phyloP scores from a whole-genome alignment of 768 basidiomycete genomes.

The Pilatotrama ljubarskyi region DNA sequence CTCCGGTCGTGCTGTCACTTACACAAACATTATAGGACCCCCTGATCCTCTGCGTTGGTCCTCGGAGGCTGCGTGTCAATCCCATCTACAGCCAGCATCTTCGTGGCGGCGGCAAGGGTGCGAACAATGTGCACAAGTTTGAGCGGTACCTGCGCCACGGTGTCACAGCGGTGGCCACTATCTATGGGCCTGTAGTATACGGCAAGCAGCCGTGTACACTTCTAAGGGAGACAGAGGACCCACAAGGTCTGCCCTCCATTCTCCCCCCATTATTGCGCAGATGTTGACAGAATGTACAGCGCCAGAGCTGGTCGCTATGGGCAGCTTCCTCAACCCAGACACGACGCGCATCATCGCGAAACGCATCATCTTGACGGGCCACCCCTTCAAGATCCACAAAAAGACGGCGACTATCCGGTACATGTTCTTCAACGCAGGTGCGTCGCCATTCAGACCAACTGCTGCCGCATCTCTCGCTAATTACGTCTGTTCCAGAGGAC shows the following conservation, averaged over 20 bases:
- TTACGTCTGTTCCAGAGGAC: conserved; percentile 55
- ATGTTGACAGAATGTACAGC: conserved; percentile 39
- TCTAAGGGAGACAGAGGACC: conserved; percentile 66
- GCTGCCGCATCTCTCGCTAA: not conserved
- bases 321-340: conserved; percentile 84
- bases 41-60: conserved; percentile 84
- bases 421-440: conserved; percentile 95
- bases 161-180: conserved; percentile 76
- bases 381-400: conserved; percentile 96
- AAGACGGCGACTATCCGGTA: conserved; percentile 97
- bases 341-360: conserved; percentile 91
- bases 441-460: conserved; percentile 16
- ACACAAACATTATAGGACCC: conserved; percentile 61
- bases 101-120: conserved; percentile 84
- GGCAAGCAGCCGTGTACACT: conserved; percentile 82
- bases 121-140: conserved; percentile 97
- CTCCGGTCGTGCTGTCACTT: not conserved
- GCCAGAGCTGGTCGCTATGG: conserved; percentile 86
- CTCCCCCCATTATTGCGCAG: not conserved
- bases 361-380: conserved; percentile 91
- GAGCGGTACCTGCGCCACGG: conserved; percentile 89
- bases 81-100: conserved; percentile 94
- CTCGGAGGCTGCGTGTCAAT: conserved; percentile 78
- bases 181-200: conserved; percentile 86
- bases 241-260: conserved; percentile 53